Conservation (phyloP, 257 asterid genomes). For the Linderniella brevidens region DNA sequence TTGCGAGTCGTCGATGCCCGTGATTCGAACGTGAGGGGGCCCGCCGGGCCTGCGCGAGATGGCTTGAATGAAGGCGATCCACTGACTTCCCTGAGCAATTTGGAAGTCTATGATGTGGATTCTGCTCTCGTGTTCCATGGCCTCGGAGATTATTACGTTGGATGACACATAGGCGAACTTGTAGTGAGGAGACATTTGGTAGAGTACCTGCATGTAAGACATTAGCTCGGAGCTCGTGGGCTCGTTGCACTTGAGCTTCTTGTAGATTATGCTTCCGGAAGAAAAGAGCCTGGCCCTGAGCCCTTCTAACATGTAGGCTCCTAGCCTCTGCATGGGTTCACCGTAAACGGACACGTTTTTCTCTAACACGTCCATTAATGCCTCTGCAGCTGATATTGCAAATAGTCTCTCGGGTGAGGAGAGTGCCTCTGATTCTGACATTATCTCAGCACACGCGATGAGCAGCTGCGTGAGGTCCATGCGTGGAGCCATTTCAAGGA, state of each 20-base stretch:
- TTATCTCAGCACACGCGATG: conserved; percentile 51
- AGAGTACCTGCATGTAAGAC: conserved; percentile 75
- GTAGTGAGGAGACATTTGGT: conserved; percentile 66
- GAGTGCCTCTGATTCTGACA: conserved; percentile 37
- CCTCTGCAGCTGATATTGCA: conserved; percentile 43
- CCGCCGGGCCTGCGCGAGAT: conserved; percentile 28
- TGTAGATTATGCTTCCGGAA: conserved; percentile 84
- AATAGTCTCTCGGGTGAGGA: conserved; percentile 19
- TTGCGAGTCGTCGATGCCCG: conserved; percentile 34
- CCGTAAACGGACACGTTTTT: conserved; percentile 73
- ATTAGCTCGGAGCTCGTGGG: conserved; percentile 67
- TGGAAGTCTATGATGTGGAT: conserved; percentile 80
- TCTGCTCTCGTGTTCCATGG: conserved; percentile 48
- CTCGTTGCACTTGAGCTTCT: conserved; percentile 73
- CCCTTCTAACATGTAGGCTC: conserved; percentile 93
- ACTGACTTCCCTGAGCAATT: conserved; percentile 95
- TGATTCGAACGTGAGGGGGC: conserved; percentile 28
- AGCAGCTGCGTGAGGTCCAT: conserved; percentile 68
- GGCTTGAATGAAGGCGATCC: conserved; percentile 44
- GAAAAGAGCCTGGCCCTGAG: conserved; percentile 61
- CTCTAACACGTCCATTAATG: conserved; percentile 51
- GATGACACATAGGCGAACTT: conserved; percentile 79
- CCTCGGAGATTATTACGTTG: conserved; percentile 56
- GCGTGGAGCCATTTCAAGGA: conserved; percentile 58
- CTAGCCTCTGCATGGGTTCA: conserved; percentile 70